These are phyloP conservation scores for Discostella stelligeroides DNA, from an alignment of 108 stramenopile genomes.

Conservation along the genomic window DNA sequence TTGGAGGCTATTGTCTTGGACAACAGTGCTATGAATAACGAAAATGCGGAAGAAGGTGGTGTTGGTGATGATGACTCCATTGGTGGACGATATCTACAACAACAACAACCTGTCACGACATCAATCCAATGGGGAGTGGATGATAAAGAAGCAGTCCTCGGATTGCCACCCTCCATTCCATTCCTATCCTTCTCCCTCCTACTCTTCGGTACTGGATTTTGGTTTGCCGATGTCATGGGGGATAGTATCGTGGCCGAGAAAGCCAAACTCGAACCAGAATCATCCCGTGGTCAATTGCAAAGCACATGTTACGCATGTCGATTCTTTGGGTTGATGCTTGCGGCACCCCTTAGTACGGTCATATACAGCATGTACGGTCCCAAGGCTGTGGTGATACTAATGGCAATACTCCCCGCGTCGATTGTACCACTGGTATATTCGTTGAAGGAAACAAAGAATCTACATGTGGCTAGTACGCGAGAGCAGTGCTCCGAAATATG, in stretches of 20 bases:
- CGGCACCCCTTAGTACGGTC: conserved; percentile 67
- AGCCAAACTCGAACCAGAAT: conserved; percentile 78
- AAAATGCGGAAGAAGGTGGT: conserved; percentile 25
- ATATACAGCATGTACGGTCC: conserved; percentile 70
- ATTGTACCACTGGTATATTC: conserved; percentile 64
- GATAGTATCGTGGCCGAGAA: conserved; percentile 88
- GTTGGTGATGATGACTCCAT: conserved; percentile 30
- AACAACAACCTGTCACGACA: background rate
- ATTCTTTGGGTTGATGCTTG: conserved; percentile 85
- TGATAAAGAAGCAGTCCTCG: background rate
- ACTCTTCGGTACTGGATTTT: conserved; percentile 78
- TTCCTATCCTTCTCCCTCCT: conserved; percentile 57
- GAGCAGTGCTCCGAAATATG: conserved; percentile 85
- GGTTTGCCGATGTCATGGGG: conserved; percentile 89
- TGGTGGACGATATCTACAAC: conserved; percentile 22
- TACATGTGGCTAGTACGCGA: conserved; percentile 51
- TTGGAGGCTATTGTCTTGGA: conserved; percentile 26
- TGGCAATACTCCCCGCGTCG: conserved; percentile 65
- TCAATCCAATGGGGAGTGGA: background rate
- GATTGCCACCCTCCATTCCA: conserved; percentile 63
- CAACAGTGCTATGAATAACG: conserved; percentile 9
- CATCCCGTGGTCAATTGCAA: conserved; percentile 73
- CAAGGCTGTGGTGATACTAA: conserved; percentile 54
- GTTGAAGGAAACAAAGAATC: conserved; percentile 65
- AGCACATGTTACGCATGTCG: conserved; percentile 82